phyloP scores from a whole-genome alignment of 2,329 filamentous ascomycete species.

The Colletotrichum sp. region DNA sequence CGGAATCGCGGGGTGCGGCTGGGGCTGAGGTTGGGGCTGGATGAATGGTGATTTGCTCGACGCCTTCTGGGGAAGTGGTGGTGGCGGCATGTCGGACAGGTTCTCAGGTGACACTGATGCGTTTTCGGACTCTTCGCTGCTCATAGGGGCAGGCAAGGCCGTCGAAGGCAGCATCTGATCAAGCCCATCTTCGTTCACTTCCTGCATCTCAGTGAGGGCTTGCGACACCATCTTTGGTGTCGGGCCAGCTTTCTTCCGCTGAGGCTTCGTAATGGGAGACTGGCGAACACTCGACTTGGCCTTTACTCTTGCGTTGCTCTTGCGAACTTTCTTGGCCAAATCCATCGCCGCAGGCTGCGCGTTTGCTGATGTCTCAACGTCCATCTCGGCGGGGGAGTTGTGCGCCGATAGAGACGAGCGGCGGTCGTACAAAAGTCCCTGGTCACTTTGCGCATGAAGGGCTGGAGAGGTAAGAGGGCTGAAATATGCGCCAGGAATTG shows the following conservation, averaged over 20 bases:
- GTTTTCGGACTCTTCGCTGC: slow-evolving; percentile 67
- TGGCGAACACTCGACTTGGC: slow-evolving; percentile 64
- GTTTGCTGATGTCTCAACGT: slow-evolving; percentile 48
- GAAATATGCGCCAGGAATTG: slow-evolving; percentile 76
- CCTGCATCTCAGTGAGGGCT: slow-evolving; percentile 58
- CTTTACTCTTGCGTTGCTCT: slow-evolving; percentile 58
- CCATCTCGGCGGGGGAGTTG: slow-evolving; percentile 65
- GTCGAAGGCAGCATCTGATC: slow-evolving; percentile 23
- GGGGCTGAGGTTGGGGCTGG: slow-evolving; percentile 51
- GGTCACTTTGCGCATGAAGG: slow-evolving; percentile 72
- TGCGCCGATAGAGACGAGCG: slow-evolving; percentile 45
- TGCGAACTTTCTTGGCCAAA: slow-evolving; percentile 56
- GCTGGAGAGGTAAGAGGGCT: slow-evolving; percentile 84
- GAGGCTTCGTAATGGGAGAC: slow-evolving; percentile 75
- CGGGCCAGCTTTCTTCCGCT: slow-evolving; percentile 57
- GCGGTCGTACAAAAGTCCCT: slow-evolving; percentile 49
- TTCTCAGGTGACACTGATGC: slow-evolving; percentile 69
- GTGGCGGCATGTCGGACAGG: slow-evolving; percentile 70
- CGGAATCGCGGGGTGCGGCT: slow-evolving; percentile 26
- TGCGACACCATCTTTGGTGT: slow-evolving; percentile 63
- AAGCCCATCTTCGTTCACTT: slow-evolving; percentile 42
- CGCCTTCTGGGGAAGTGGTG: slow-evolving; percentile 69
- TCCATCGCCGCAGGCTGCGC: slow-evolving; percentile 49
- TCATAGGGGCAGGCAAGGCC: slow-evolving; percentile 16
- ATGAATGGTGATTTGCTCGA: slow-evolving; percentile 73